Conservation (phyloP, 305 asterid species). For the Withania somnifera region DNA sequence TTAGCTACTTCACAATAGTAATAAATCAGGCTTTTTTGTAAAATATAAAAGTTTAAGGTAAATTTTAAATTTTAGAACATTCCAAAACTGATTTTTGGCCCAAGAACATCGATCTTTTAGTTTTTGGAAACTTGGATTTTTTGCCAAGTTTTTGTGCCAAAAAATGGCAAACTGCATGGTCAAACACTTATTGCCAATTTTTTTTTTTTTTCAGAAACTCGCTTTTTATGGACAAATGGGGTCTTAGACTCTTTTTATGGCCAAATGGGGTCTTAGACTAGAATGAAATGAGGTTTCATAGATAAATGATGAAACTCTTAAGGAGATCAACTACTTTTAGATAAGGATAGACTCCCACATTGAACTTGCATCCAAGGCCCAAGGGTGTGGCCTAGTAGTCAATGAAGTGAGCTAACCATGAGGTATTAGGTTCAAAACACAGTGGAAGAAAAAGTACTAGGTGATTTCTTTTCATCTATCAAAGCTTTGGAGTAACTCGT, state of each 20-base stretch:
- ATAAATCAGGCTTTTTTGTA: too few species aligned
- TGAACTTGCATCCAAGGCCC: not conserved
- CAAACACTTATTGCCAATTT: too few species aligned
- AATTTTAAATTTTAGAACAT: too few species aligned
- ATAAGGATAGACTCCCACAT: not conserved
- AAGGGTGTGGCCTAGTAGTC: not conserved
- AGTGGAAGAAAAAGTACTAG: not conserved
- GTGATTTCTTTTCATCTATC: not conserved
- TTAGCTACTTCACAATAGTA: not conserved
- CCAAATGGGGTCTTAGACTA: not conserved
- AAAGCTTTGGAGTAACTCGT: not conserved
- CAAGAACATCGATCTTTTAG: too few species aligned
- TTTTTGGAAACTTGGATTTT: too few species aligned
- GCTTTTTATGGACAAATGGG: too few species aligned
- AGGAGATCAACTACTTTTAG: not conserved
- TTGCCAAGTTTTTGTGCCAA: too few species aligned
- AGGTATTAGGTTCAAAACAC: not conserved
- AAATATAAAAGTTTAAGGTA: too few species aligned
- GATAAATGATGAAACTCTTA: not conserved
- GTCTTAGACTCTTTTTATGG: too few species aligned
- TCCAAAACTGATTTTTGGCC: too few species aligned
- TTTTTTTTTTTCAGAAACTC: too few species aligned
- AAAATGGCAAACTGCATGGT: too few species aligned
- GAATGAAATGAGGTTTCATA: not conserved
- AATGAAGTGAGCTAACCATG: not conserved